Base-by-base conservation (phyloP, 179 eudicot genomes). In the Heliamphora pulchella region DNA sequence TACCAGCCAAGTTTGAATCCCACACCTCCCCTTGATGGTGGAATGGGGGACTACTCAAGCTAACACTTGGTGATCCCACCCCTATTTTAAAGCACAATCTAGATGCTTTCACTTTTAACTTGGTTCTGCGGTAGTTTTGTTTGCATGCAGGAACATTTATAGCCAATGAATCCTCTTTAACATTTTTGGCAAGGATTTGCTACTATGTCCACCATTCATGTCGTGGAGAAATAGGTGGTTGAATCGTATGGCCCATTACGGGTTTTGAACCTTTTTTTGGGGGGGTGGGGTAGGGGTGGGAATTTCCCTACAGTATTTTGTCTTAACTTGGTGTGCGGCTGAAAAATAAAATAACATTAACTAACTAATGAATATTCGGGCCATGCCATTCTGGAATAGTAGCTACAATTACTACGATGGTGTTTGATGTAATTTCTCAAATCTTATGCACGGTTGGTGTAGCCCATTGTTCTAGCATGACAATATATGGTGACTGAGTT, bases 1-100 rank as follows among this genome's bases (percentile, higher is more conserved):
- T 39, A 10, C 68, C 69, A 65, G 69, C 69, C 69, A 31, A 65
- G 3, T 63, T 63, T 63, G 68, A 63, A 13, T 63, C 68, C 68
- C 20, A 63, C 43, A 20, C 41, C 43, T 63, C 18, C 68, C 43
- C 14, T 63, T 2, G 67, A 64, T 39, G 71, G 71, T 63, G 69
- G 22, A 15, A 18, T 65, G 46, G 0, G 0, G 31, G 31, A 31
- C 51, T 48, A 48, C 51, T 48, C 7, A 48, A 48, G 7, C 51
- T 3, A 48, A 48, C 51, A 48, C 51, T 48, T 48, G 51, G 51
- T 48, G 51, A 48, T 48, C 51, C 51, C 51, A 3, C 4, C 1
- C 51, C 51, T 48, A 48, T 48, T 48, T 48, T 48, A 0, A 3
- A 31, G 31, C 31, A 31, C 31, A 31, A 31, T 31, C 31, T 31